These are phyloP conservation scores for Calamus simplicifolius DNA, from an alignment of 176 grass and related monocot genomes.

Conservation along the genomic window DNA sequence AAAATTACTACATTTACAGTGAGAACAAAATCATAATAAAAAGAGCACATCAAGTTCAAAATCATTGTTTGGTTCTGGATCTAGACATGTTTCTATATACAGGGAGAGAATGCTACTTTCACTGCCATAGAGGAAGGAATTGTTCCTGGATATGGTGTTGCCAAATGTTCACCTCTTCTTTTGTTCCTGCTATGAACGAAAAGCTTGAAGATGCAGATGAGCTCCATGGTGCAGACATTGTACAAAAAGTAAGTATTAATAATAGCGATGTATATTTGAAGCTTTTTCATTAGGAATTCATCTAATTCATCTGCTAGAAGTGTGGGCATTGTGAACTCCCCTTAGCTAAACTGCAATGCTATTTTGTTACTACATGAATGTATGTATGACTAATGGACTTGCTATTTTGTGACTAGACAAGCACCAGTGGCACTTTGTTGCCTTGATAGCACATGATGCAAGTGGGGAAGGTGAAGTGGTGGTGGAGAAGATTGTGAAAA, in stretches of 20 bases:
- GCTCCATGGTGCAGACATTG: constrained; percentile 68
- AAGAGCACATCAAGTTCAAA: too few species aligned
- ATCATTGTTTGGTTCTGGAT: too few species aligned
- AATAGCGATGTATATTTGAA: too few species aligned
- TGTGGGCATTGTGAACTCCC: too few species aligned
- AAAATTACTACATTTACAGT: too few species aligned
- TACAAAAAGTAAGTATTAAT: constrained; percentile 36
- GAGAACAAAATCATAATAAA: too few species aligned
- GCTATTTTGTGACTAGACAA: constrained; percentile 18
- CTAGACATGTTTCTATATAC: too few species aligned
- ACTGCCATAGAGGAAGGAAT: constrained; percentile 92
- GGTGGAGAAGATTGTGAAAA: constrained; percentile 66
- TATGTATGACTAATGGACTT: too few species aligned
- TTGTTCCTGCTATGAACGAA: constrained; percentile 67
- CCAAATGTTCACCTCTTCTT: constrained; percentile 66
- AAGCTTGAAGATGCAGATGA: constrained; percentile 75
- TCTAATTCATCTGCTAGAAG: too few species aligned
- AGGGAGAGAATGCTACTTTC: constrained; percentile 66
- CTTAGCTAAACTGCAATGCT: too few species aligned
- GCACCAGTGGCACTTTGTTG: constrained; percentile 33
- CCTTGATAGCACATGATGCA: constrained; percentile 31
- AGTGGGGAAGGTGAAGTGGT: constrained; percentile 84
- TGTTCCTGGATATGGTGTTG: constrained; percentile 79
- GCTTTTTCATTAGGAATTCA: too few species aligned
- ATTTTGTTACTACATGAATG: too few species aligned